phyloP scores from a whole-genome alignment of 306 rosid genomes.

The Phaseolus lunatus region DNA sequence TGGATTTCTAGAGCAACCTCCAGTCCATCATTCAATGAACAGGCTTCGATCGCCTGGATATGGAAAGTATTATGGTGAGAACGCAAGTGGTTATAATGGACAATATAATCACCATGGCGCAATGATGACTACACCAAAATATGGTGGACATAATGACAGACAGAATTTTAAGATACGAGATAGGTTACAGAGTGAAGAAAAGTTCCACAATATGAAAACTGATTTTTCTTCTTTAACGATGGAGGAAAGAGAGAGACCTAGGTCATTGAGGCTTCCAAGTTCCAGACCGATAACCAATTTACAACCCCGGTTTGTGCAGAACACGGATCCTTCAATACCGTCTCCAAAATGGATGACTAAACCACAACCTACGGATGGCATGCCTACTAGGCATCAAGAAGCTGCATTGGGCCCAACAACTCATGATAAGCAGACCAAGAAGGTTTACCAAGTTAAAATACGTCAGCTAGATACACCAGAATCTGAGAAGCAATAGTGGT shows the following conservation, averaged over 20 bases:
- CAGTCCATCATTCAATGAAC: constrained; percentile 45
- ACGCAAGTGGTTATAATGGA: constrained; percentile 48
- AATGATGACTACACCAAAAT: constrained; percentile 56
- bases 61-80: constrained; percentile 61
- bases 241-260: constrained; percentile 48
- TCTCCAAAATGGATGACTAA: constrained; percentile 73
- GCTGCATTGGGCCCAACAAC: constrained; percentile 46
- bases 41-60: constrained; percentile 65
- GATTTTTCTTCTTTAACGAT: constrained; percentile 52
- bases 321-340: constrained; percentile 60
- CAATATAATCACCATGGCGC: constrained; percentile 54
- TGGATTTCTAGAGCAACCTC: constrained; percentile 53
- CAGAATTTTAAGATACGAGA: constrained; percentile 57
- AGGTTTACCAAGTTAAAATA: constrained; percentile 68
- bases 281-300: constrained; percentile 49
- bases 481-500: constrained; percentile 48
- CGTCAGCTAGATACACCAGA: constrained; percentile 51
- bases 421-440: constrained; percentile 60
- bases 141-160: constrained; percentile 56
- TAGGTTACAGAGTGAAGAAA: constrained; percentile 53
- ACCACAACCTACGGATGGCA: constrained; percentile 51
- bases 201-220: constrained; percentile 42
- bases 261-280: constrained; percentile 46
- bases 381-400: constrained; percentile 60
- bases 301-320: constrained; percentile 51